A percentile compares a stretch with the other conserved stretches of the same genome.
phyloP scores from a whole-genome alignment of 2,329 filamentous ascomycete species.

The Monosporascus sp. region DNA sequence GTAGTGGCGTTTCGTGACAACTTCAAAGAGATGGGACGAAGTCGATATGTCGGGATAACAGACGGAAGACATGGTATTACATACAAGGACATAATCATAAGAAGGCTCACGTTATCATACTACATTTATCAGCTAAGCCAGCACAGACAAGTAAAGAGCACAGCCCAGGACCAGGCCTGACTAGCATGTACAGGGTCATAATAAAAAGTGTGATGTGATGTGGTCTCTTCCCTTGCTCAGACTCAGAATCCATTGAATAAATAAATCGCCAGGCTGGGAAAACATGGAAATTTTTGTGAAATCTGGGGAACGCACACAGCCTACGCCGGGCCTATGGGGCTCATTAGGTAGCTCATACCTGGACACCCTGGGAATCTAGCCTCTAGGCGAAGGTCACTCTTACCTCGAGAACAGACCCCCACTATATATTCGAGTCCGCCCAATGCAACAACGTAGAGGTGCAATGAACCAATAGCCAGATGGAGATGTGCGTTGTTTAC shows the following conservation, averaged over 20 bases:
- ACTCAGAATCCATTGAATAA: conserved; percentile 5
- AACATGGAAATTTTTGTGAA: conserved; percentile 22
- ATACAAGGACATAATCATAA: background rate
- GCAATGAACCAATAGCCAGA: conserved; percentile 18
- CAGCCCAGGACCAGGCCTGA: conserved; percentile 4
- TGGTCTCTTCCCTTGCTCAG: conserved; percentile 12
- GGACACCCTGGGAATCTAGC: background rate
- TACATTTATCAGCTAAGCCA: background rate
- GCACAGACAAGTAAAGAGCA: conserved; percentile 2
- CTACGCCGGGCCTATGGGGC: conserved; percentile 13
- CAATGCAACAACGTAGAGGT: conserved; percentile 1
- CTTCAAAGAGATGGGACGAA: background rate
- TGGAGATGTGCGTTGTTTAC: conserved; percentile 20
- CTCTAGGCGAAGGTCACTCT: conserved; percentile 5
- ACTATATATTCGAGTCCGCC: background rate
- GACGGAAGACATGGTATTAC: background rate
- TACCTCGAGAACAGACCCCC: conserved; percentile 2
- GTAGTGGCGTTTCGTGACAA: background rate
- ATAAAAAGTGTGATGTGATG: conserved; percentile 27
- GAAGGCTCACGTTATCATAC: background rate
- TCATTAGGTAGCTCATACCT: background rate
- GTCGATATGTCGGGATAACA: background rate
- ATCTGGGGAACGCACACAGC: conserved; percentile 18
- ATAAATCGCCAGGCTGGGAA: conserved; percentile 26
- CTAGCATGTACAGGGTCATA: conserved; percentile 9